Percentiles rank a stretch among this genome's conserved stretches.
Conservation (phyloP, 1,139 yeast species). For the Sugiyamaella pinicola region DNA sequence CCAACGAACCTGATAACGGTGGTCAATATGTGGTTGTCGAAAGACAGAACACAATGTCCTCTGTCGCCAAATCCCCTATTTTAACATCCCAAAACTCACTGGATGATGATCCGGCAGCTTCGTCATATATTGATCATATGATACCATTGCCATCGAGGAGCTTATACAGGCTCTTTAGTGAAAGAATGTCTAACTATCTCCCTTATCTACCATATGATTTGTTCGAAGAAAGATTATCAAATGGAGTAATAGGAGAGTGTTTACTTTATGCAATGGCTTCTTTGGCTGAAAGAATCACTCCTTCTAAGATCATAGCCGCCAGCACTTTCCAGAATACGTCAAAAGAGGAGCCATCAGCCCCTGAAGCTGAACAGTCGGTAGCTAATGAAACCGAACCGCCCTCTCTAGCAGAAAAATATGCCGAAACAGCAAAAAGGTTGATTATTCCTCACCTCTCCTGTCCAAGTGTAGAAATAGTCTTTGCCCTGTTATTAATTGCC, state of each 20-base stretch:
- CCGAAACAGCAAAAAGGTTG: conserved; percentile 35
- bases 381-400: not conserved
- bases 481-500: conserved; percentile 35
- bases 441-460: conserved; percentile 36
- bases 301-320: not conserved
- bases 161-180: conserved; percentile 20
- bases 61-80: conserved; percentile 3
- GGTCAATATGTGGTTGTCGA: conserved; percentile 18
- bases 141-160: conserved; percentile 16
- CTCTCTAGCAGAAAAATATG: conserved; percentile 29
- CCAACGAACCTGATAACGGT: conserved; percentile 18
- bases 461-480: conserved; percentile 37
- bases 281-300: conserved; percentile 28
- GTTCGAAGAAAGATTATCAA: conserved; percentile 29
- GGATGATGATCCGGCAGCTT: not conserved
- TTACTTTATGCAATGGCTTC: conserved; percentile 36
- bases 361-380: too few relatives aligned
- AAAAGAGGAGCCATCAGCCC: not conserved
- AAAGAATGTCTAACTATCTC: conserved; percentile 30
- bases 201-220: conserved; percentile 33
- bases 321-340: not conserved
- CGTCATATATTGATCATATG: conserved; percentile 1
- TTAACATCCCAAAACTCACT: not conserved
- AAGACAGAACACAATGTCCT: not conserved
- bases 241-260: conserved; percentile 33